Evolutionary conservation across 495 filamentous ascomycete genomes (phyloP), one percentile per base, ranked within the genome.

Genomic region (Podospora conica): DNA sequence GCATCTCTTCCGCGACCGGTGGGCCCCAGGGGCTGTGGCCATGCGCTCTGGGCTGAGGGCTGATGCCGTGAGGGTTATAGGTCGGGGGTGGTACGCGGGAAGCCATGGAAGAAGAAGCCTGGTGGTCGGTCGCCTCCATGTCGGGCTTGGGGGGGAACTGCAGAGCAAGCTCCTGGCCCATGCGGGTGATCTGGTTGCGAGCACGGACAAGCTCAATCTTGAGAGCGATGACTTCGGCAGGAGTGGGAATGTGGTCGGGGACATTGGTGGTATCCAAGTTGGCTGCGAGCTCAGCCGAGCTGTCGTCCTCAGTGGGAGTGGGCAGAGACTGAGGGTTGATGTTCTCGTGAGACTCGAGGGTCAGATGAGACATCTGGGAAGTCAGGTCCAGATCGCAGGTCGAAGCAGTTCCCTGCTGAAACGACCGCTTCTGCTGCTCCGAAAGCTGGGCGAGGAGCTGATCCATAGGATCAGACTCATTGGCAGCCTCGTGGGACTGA

Each of bases 161-260:
- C 65, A 94, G 90, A 25, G 89, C 83, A 63, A 97, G 84, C 75
- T 97, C 92, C 65, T 93, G 86, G 66, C 92, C 91, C 76, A 96
- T 89, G 20, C 87, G 82, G 63, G 87, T 88, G 74, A 98, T 93
- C 67, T 87, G 89, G 70, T 84, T 86, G 68, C 91, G 89, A 23
- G 93, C 92, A 67, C 84, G 86, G 63, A 89, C 86, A 15, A 98
- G 83, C 76, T 98, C 89, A 62, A 96, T 82, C 75, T 86, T 85
- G 58, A 85, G 74, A 31, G 80, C 81, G 60, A 82, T 68, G 40
- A 85, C 60, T 60, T 84, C 83, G 12, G 84, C 81, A 28, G 68
- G 63, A 31, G 67, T 70, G 5, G 58, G 72, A 65, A 29, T 63
- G n/a, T n/a, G 66, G 29, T 76, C 78, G n/a, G 7, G 18, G 40